A percentile compares a stretch with the other conserved stretches of the same genome.
These are phyloP conservation scores for Coemansia sp. DNA, from an alignment of 371 early-diverging fungal genomes.

Conservation along the genomic window DNA sequence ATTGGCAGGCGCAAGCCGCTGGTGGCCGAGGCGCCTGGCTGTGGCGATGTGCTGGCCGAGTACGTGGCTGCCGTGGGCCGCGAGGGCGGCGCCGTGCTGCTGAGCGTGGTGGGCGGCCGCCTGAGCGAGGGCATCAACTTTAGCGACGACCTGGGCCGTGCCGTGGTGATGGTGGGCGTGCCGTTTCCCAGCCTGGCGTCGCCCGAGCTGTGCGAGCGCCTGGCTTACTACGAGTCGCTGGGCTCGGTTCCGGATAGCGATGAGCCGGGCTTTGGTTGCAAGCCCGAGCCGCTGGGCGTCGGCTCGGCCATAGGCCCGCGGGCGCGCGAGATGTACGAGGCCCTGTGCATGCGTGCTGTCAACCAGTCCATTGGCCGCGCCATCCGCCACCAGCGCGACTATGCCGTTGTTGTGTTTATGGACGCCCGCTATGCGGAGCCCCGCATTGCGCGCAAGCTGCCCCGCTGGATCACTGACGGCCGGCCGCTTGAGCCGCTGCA, in stretches of 20 bases:
- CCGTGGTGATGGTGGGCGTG: constrained; percentile 86
- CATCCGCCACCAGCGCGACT: constrained; percentile 52
- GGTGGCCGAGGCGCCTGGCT: constrained; percentile 21
- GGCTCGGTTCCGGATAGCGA: not conserved
- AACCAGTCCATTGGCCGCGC: constrained; percentile 92
- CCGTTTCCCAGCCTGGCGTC: constrained; percentile 80
- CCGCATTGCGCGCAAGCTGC: constrained; percentile 39
- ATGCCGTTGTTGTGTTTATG: constrained; percentile 51
- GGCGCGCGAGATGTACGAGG: constrained; percentile 80
- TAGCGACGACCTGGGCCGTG: constrained; percentile 80
- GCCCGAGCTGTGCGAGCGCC: constrained; percentile 75
- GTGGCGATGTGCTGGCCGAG: constrained; percentile 10
- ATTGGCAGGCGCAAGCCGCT: constrained; percentile 65
- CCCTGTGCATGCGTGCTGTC: constrained; percentile 93
- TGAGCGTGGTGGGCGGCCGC: constrained; percentile 96
- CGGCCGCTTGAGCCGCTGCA: not conserved
- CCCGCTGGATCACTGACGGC: constrained; percentile 44
- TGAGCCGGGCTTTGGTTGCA: no score
- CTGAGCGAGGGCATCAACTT: constrained; percentile 99
- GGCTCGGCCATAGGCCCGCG: constrained; percentile 39
- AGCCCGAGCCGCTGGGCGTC: no score
- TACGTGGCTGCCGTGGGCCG: constrained; percentile 8
- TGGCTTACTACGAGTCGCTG: constrained; percentile 55
- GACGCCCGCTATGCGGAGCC: constrained; percentile 50
- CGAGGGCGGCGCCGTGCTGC: constrained; percentile 73